These are phyloP conservation scores for Panellus pusillus DNA, from an alignment of 768 basidiomycete genomes.

Conservation along the genomic window DNA sequence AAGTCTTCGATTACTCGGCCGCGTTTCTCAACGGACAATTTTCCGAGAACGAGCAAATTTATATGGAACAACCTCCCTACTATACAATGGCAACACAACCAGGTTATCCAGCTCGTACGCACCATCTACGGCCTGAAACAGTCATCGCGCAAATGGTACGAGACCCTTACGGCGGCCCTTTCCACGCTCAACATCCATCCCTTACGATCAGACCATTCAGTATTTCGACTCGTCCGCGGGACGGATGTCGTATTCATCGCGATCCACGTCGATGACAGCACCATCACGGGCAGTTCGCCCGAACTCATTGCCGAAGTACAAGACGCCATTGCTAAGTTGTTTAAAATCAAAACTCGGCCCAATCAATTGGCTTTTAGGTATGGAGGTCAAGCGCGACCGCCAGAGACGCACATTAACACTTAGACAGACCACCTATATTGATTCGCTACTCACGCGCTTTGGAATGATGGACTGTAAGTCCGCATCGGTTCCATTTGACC, in stretches of 20 bases:
- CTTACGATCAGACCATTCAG: constrained; percentile 10
- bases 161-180: constrained; percentile 21
- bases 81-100: background rate
- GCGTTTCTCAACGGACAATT: constrained; percentile 20
- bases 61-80: constrained; percentile 24
- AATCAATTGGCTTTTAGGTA: constrained; percentile 31
- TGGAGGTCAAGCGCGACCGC: constrained; percentile 27
- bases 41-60: constrained; percentile 17
- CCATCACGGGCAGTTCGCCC: constrained; percentile 24
- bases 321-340: constrained; percentile 24
- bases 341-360: constrained; percentile 33
- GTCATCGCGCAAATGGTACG: constrained; percentile 31
- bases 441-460: constrained; percentile 25
- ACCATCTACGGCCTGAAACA: constrained; percentile 38
- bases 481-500: background rate
- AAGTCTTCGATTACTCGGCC: constrained; percentile 14
- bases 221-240: constrained; percentile 13
- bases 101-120: constrained; percentile 16
- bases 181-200: constrained; percentile 7
- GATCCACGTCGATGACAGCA: constrained; percentile 37
- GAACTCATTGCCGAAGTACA: constrained; percentile 19
- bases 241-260: constrained; percentile 11
- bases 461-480: constrained; percentile 20
- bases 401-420: constrained; percentile 24
- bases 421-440: constrained; percentile 30